Evolutionary conservation across 768 basidiomycete species (phyloP).

Genomic region (Neoboletus magnificus): DNA sequence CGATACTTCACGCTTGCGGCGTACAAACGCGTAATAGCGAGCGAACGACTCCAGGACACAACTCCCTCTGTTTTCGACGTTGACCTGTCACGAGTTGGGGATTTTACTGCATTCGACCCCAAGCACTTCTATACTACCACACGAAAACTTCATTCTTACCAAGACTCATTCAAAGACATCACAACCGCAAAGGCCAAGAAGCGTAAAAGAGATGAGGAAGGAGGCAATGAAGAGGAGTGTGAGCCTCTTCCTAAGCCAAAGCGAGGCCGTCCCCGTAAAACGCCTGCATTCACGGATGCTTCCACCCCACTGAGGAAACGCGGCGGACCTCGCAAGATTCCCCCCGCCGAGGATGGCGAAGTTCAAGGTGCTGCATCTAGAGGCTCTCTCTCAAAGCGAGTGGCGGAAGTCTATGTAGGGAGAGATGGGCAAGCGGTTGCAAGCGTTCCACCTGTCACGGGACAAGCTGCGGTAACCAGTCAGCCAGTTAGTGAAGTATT

Average conservation of each 20-base stretch:
- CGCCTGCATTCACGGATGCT: slow-evolving; percentile 8
- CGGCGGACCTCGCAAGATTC: slow-evolving; percentile 34
- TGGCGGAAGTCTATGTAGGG: background rate
- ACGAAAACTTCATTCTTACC: slow-evolving; percentile 40
- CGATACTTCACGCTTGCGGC: slow-evolving; percentile 76
- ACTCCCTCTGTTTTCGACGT: slow-evolving; percentile 42
- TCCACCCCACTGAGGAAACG: slow-evolving; percentile 32
- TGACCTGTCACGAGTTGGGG: slow-evolving; percentile 51
- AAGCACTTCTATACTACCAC: slow-evolving; percentile 54
- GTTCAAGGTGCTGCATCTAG: slow-evolving; percentile 1
- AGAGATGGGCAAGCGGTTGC: background rate
- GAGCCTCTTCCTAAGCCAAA: slow-evolving; percentile 36
- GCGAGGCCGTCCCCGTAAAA: slow-evolving; percentile 56
- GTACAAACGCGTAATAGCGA: slow-evolving; percentile 59
- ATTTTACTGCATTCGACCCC: slow-evolving; percentile 45
- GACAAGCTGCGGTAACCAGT: background rate
- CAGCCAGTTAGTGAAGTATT: background rate
- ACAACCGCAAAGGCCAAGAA: slow-evolving; percentile 24
- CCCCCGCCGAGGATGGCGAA: slow-evolving; percentile 1
- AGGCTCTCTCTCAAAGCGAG: background rate
- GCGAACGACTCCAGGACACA: slow-evolving; percentile 61
- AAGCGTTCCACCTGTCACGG: background rate
- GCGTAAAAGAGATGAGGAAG: slow-evolving; percentile 30
- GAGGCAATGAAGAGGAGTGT: slow-evolving; percentile 13
- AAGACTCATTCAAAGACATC: slow-evolving; percentile 47